Evolutionary conservation across 768 basidiomycete genomes (phyloP).

Genomic region (Aureoboletus auriporus): DNA sequence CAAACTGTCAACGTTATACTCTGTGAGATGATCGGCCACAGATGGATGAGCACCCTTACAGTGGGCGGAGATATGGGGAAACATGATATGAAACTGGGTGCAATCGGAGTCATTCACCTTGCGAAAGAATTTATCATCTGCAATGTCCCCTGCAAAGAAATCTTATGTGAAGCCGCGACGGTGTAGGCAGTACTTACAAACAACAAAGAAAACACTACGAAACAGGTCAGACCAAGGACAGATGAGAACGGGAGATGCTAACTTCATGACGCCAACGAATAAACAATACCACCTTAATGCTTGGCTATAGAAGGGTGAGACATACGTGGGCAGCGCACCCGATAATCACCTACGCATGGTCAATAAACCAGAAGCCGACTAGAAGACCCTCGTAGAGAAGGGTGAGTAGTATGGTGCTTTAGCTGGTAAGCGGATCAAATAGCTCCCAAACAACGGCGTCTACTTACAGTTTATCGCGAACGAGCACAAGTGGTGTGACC

Average conservation of each 20-base stretch:
- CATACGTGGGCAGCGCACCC: conserved; percentile 1
- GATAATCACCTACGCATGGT: conserved; percentile 65
- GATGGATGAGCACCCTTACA: conserved; percentile 37
- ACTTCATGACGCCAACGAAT: conserved; percentile 86
- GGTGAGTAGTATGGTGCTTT: conserved; percentile 82
- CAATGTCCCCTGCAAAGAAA: conserved; percentile 71
- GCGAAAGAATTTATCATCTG: conserved; percentile 92
- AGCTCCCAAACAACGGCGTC: not conserved
- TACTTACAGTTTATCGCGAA: conserved; percentile 85
- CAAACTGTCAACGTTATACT: conserved; percentile 49
- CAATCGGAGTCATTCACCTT: conserved; percentile 93
- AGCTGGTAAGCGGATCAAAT: conserved; percentile 9
- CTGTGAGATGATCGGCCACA: not conserved
- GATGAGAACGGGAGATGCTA: conserved; percentile 25
- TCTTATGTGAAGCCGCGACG: not conserved
- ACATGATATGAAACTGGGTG: conserved; percentile 81
- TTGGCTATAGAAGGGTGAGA: conserved; percentile 42
- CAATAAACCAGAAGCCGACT: conserved; percentile 93
- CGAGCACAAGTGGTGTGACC: conserved; percentile 79
- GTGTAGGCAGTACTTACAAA: conserved; percentile 56
- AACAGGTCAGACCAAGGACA: conserved; percentile 5
- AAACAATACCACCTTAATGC: conserved; percentile 82
- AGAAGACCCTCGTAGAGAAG: conserved; percentile 79
- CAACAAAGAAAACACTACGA: conserved; percentile 73
- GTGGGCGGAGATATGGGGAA: conserved; percentile 66